Percentiles rank a stretch among this genome's conserved stretches.
Evolutionary conservation across 2,329 filamentous ascomycete species (phyloP).

Genomic region (Sclerotinia spermophila): DNA sequence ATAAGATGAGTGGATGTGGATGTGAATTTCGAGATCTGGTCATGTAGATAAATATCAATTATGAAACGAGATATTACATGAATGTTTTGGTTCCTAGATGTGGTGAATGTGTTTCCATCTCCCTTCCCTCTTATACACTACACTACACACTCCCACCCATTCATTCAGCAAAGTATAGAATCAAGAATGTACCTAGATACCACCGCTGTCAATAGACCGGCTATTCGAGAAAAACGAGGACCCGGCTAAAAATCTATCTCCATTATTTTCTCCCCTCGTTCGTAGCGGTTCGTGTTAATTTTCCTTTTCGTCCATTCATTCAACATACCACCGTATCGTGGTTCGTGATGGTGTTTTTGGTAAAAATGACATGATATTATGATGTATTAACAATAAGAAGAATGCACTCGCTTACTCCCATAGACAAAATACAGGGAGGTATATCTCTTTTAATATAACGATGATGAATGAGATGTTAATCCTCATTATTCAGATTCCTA

Average conservation of each 20-base stretch:
- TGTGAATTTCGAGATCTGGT: neutral
- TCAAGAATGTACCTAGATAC: too few species aligned
- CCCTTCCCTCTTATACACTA: too few species aligned
- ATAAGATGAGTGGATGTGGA: neutral
- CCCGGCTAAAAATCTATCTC: too few species aligned
- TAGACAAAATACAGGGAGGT: neutral
- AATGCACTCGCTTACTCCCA: neutral
- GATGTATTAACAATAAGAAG: neutral
- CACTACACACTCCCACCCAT: too few species aligned
- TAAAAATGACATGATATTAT: neutral
- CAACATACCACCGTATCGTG: too few species aligned
- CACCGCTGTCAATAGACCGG: too few species aligned
- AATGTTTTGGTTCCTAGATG: neutral
- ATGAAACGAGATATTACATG: neutral
- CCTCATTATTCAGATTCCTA: neutral
- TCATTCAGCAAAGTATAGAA: too few species aligned
- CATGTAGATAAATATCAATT: slow-evolving; percentile 10
- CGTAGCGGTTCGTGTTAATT: too few species aligned
- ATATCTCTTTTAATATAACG: neutral
- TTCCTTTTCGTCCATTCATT: too few species aligned
- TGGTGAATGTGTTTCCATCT: too few species aligned
- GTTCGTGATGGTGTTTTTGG: neutral
- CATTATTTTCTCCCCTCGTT: too few species aligned
- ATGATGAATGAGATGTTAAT: neutral
- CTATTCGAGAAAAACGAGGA: too few species aligned